A percentile compares a stretch with the other conserved stretches of the same genome.
phyloP scores from a whole-genome alignment of 108 stramenopile genomes.

The Skeletonema costatum region DNA sequence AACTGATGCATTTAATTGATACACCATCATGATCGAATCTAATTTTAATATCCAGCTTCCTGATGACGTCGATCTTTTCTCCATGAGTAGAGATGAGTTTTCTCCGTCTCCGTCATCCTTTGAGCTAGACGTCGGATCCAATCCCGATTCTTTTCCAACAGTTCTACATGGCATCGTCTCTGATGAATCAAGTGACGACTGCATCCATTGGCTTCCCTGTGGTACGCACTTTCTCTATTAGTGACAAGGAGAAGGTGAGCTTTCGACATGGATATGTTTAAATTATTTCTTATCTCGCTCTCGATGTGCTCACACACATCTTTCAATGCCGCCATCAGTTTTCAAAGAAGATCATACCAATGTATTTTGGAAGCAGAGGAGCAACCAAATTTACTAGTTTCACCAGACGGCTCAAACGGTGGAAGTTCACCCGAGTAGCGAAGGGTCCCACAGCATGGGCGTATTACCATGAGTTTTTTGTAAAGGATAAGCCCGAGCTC shows the following conservation, averaged over 20 bases:
- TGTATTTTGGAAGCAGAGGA: slow-evolving; percentile 44
- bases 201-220: slow-evolving; percentile 39
- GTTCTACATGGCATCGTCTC: slow-evolving; percentile 35
- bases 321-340: slow-evolving; percentile 9
- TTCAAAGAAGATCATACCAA: slow-evolving; percentile 46
- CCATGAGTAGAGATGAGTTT: not conserved
- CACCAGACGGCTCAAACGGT: slow-evolving; percentile 30
- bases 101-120: not conserved
- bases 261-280: not conserved
- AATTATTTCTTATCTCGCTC: no score
- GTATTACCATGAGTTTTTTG: slow-evolving; percentile 41
- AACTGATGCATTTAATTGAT: no score
- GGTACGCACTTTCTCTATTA: slow-evolving; percentile 29
- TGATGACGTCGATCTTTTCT: not conserved
- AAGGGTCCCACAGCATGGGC: slow-evolving; percentile 56
- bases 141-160: slow-evolving; percentile 24
- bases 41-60: not conserved
- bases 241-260: slow-evolving; percentile 19
- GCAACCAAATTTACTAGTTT: slow-evolving; percentile 46
- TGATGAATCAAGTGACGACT: slow-evolving; percentile 9
- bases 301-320: not conserved
- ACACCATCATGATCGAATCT: not conserved
- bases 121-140: not conserved
- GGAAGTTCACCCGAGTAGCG: slow-evolving; percentile 18
- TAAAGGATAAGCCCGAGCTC: slow-evolving; percentile 22